phyloP scores from a whole-genome alignment of 495 filamentous ascomycete species.

The Xylaria longipes region DNA sequence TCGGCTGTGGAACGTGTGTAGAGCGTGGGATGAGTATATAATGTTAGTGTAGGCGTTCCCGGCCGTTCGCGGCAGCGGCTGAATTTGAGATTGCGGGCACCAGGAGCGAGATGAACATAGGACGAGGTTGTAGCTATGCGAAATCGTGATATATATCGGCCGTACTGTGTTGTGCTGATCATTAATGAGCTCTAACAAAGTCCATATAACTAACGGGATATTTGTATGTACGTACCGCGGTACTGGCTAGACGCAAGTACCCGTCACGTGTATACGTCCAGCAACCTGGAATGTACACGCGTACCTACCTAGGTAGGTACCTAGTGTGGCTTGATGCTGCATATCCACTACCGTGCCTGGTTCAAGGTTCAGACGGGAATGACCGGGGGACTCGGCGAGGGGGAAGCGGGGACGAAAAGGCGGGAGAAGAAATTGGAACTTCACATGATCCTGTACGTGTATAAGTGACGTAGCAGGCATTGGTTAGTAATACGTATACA shows the following conservation, averaged over 20 bases:
- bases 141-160: not conserved
- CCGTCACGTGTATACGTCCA: not conserved
- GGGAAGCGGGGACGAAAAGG: slow-evolving; percentile 1
- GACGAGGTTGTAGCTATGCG: slow-evolving; percentile 6
- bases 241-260: not conserved
- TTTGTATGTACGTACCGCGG: not conserved
- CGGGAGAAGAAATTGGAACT: slow-evolving; percentile 12
- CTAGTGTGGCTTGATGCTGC: not conserved
- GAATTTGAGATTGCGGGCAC: not conserved
- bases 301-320: too few relatives aligned
- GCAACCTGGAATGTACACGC: too few relatives aligned
- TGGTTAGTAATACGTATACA: not conserved
- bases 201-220: not conserved
- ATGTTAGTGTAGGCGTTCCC: not conserved
- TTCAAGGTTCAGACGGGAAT: not conserved
- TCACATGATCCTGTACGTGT: slow-evolving; percentile 24
- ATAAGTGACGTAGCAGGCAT: slow-evolving; percentile 20
- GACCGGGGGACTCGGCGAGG: slow-evolving; percentile 5
- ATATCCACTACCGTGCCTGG: not conserved
- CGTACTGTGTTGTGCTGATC: not conserved
- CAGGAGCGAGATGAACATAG: not conserved
- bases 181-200: not conserved
- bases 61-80: not conserved
- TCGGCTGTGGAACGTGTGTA: slow-evolving; percentile 17
- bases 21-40: slow-evolving; percentile 19